Base-by-base conservation (phyloP, 768 basidiomycete genomes). In the Leccinum rimulosum region DNA sequence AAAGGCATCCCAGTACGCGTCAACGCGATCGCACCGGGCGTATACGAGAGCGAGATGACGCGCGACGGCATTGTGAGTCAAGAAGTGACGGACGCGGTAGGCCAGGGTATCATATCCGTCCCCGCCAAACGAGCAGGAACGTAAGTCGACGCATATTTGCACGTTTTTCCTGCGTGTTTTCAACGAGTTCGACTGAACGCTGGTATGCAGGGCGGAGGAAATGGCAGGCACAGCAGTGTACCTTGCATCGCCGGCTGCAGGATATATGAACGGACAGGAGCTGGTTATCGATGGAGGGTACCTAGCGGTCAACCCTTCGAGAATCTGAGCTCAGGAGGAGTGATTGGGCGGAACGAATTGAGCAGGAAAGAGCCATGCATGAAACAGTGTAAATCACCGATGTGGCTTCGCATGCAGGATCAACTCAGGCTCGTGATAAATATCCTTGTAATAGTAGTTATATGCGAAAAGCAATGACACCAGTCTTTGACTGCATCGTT, bases 181-280 rank as follows among this genome's bases (percentile, higher is more conserved):
- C 2, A 17, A 52, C 36, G 33, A 9, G 49, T n/a, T 30, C 59
- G 11, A 19, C n/a, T 58, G 22, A 60, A 60, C 22, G 15, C 28
- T 54, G 49, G 15, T 52, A 33, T 38, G 12, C 54, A 91, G 90
- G 47, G 83, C 80, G 1, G 77, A 81, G 60, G 91, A 93, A 68
- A 85, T 91, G 75, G 89, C 88, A 9, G 91, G 87, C 8, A 89
- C 90, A 9, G 89, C 77, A 0, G 79, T 93, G 6, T 91, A 89
- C 69, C 80, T 93, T 6, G 87, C 82, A 7, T 90, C 89, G 10
- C 81, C 77, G 10, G 87, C 89, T 3, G 89, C 88, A 35, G 84
- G 79, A 30, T 93, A 90, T 68, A 83, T 82, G 61, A 88, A 88
- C 61, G 91, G 91, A 12, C 90, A 92, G 68, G 88, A 92, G 68